Evolutionary conservation across 345 rosid genomes (phyloP).

Genomic region (Eutrema heterophyllum): DNA sequence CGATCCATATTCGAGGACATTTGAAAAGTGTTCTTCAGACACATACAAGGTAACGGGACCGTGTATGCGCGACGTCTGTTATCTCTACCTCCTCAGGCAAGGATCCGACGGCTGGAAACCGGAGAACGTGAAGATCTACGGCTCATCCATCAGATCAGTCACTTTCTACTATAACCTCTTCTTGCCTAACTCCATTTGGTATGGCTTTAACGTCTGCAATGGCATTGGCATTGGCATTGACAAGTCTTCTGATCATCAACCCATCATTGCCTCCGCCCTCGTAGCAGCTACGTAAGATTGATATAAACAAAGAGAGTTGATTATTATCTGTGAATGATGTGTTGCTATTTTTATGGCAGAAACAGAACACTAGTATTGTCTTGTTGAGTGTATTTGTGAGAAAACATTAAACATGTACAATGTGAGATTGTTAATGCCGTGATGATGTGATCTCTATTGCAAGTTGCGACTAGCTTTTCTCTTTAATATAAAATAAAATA

Average conservation of each 20-base stretch:
- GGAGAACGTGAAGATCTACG: constrained; percentile 44
- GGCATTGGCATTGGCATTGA: constrained; percentile 3
- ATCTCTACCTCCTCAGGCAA: constrained; percentile 49
- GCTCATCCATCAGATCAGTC: constrained; percentile 35
- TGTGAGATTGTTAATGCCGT: background rate
- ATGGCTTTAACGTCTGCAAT: constrained; percentile 45
- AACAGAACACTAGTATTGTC: background rate
- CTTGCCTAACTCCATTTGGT: constrained; percentile 57
- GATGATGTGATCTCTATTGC: background rate
- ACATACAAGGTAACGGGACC: constrained; percentile 57
- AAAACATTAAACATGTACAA: background rate
- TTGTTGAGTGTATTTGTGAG: constrained; percentile 8
- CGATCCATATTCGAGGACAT: constrained; percentile 43
- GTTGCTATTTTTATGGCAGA: background rate
- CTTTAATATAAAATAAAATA: too few relatives aligned
- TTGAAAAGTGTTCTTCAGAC: constrained; percentile 59
- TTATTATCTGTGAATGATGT: background rate
- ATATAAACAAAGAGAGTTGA: background rate
- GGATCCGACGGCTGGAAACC: constrained; percentile 78
- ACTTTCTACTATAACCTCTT: constrained; percentile 48
- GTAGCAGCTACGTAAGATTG: constrained; percentile 24
- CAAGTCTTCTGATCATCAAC: constrained; percentile 13
- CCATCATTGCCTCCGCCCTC: constrained; percentile 13
- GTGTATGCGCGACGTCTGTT: constrained; percentile 52
- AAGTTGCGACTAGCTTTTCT: background rate